Evolutionary conservation across 2,329 filamentous ascomycete genomes (phyloP), one percentile per base, ranked within the genome.

Genomic region (Epichloe gansuensis): DNA sequence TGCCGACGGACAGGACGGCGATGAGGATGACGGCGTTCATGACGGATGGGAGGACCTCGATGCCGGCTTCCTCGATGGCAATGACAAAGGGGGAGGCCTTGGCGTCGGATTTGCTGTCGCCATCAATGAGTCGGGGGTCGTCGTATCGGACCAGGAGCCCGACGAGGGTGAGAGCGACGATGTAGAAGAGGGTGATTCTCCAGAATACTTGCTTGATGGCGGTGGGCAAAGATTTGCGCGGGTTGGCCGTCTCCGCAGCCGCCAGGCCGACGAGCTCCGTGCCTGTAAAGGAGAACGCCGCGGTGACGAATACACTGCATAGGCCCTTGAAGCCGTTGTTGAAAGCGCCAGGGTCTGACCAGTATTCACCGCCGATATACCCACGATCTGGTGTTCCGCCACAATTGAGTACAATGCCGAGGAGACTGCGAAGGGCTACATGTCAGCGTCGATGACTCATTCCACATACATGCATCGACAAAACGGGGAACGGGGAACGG

Each of bases 21-120:
- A 95, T 81, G 63, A 96, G 81, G 65, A 96, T 95, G 55, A 96
- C 89, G n/a, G 81, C 82, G 67, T 97, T 96, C 85, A 96, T 94
- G 51, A 96, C 78, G 0, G 86, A 90, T 2, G 89, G 88, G 3
- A 96, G 77, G 2, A 85, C 83, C 42, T 79, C 71, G 60, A 96
- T 94, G 8, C 87, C 85, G 1, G 89, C 89, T 56, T 89, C 85
- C 58, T 85, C 74, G 59, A 95, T 95, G 56, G 90, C 88, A 61
- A 96, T 94, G 60, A 96, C 90, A 65, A 96, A 96, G 2, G 91
- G 91, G 3, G 89, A 95, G 1, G 89, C 85, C 27, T 81, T 80
- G 43, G 84, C 80, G 64, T 89, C 80, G 47, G 77, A 78, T n/a
- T 73, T 72, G 51, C 66, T 71, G 41, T 74, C 74, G 36, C 71